Percentiles rank a stretch among this genome's conserved stretches.
Conservation (phyloP, 2,329 filamentous ascomycete species). For the Trichoderma arundinaceum region DNA sequence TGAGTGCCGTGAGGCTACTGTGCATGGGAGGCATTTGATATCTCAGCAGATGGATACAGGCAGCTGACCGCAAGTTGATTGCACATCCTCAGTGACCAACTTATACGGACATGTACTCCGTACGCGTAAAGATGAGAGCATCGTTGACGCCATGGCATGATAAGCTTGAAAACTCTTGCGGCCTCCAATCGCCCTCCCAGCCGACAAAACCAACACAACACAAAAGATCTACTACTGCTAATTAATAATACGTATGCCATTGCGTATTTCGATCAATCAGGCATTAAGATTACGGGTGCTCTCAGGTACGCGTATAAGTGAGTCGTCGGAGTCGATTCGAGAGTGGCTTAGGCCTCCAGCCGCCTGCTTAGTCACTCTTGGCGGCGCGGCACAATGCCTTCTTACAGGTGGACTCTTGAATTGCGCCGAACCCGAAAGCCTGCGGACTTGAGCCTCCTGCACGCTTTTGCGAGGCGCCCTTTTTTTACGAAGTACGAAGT, state of each 20-base stretch:
- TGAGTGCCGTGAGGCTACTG: not conserved
- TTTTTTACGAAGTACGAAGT: not conserved
- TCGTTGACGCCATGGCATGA: no score
- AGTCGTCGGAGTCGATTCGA: no score
- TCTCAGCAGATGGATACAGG: not conserved
- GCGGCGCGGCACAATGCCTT: not conserved
- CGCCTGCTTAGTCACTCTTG: conserved; percentile 4
- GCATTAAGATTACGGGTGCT: not conserved
- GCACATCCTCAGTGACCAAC: no score
- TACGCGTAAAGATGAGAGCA: no score
- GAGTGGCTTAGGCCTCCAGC: no score
- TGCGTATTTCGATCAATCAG: not conserved
- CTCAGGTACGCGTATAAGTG: not conserved
- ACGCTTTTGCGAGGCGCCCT: not conserved
- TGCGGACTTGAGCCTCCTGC: not conserved
- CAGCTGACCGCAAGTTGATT: not conserved
- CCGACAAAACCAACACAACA: not conserved
- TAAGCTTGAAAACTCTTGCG: not conserved
- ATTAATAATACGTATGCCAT: not conserved
- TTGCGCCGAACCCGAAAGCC: conserved; percentile 29
- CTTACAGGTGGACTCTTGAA: conserved; percentile 25
- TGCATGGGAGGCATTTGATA: not conserved
- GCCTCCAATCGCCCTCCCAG: not conserved
- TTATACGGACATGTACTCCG: no score
- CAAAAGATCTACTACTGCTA: not conserved